Percentiles rank a stretch among this genome's conserved stretches.
These are phyloP conservation scores for Yamadazyma laniorum DNA, from an alignment of 805 yeast species.

Conservation along the genomic window DNA sequence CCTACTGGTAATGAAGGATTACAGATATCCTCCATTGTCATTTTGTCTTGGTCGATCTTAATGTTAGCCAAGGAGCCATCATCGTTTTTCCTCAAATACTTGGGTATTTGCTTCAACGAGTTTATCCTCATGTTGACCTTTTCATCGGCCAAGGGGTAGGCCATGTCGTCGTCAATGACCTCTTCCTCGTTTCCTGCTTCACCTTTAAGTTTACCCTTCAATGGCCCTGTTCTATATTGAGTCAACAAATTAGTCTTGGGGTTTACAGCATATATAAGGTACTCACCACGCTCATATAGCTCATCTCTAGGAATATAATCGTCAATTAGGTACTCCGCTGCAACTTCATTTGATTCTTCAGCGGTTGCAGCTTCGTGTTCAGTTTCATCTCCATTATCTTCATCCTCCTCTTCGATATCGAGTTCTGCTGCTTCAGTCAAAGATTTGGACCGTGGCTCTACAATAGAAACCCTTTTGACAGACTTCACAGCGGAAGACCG, in stretches of 20 bases:
- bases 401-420: constrained; percentile 8
- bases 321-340: neutral
- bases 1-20: constrained; percentile 69
- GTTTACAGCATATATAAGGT: constrained; percentile 31
- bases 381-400: constrained; percentile 4
- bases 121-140: constrained; percentile 31
- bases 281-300: constrained; percentile 6
- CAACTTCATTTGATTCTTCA: neutral
- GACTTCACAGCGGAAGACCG: constrained; percentile 22
- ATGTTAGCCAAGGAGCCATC: constrained; percentile 41
- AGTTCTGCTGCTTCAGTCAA: neutral
- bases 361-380: constrained; percentile 2
- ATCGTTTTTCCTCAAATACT: constrained; percentile 36
- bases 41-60: constrained; percentile 48
- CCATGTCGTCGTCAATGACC: neutral
- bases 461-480: constrained; percentile 16
- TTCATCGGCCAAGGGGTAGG: constrained; percentile 38
- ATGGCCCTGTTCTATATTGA: constrained; percentile 24
- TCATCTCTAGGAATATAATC: constrained; percentile 11
- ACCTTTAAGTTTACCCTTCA: neutral
- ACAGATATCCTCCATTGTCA: constrained; percentile 71
- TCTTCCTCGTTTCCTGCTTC: constrained; percentile 8
- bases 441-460: constrained; percentile 8
- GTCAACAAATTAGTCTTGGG: constrained; percentile 26
- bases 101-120: constrained; percentile 32